A percentile compares a stretch with the other conserved stretches of the same genome.
phyloP scores from a whole-genome alignment of 495 filamentous ascomycete species.

The Friedmanniomyces endolithicus region DNA sequence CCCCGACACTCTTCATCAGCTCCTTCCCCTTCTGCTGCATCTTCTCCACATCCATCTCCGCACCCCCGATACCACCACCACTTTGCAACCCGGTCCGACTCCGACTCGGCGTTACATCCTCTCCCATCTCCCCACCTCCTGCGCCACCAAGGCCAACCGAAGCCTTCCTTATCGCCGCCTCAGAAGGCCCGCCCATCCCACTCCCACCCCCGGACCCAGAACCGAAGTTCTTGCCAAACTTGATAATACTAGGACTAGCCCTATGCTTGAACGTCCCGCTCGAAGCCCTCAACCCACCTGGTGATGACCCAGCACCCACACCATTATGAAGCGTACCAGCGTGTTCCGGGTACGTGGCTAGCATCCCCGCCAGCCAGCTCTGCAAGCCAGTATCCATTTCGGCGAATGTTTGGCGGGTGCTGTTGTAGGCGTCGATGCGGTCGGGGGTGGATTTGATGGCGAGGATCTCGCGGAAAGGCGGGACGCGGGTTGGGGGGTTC shows the following conservation, averaged over 20 bases:
- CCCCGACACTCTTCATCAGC: slow-evolving; percentile 64
- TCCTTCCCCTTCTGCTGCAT: slow-evolving; percentile 67
- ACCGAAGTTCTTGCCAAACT: slow-evolving; percentile 4
- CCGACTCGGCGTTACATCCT: background rate
- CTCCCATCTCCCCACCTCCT: background rate
- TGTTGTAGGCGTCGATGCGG: slow-evolving; percentile 56
- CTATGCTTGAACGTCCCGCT: slow-evolving; percentile 6
- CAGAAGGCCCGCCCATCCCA: background rate
- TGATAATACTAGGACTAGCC: slow-evolving; percentile 9
- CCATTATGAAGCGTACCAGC: slow-evolving; percentile 23
- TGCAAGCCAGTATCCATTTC: slow-evolving; percentile 57
- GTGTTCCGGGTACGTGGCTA: slow-evolving; percentile 42
- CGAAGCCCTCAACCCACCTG: background rate
- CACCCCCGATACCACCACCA: background rate
- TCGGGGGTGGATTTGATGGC: slow-evolving; percentile 47
- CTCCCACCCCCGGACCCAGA: background rate
- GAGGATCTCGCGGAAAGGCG: slow-evolving; percentile 57
- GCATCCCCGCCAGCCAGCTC: slow-evolving; percentile 52
- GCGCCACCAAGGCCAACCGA: background rate
- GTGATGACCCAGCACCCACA: background rate
- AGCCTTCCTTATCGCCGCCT: background rate
- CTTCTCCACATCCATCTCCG: slow-evolving; percentile 5
- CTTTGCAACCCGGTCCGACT: background rate
- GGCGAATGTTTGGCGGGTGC: slow-evolving; percentile 57
- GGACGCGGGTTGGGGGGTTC: background rate